A percentile compares a stretch with the other conserved stretches of the same genome.
Evolutionary conservation across 257 asterid species (phyloP).

Genomic region (Penstemon davidsonii): DNA sequence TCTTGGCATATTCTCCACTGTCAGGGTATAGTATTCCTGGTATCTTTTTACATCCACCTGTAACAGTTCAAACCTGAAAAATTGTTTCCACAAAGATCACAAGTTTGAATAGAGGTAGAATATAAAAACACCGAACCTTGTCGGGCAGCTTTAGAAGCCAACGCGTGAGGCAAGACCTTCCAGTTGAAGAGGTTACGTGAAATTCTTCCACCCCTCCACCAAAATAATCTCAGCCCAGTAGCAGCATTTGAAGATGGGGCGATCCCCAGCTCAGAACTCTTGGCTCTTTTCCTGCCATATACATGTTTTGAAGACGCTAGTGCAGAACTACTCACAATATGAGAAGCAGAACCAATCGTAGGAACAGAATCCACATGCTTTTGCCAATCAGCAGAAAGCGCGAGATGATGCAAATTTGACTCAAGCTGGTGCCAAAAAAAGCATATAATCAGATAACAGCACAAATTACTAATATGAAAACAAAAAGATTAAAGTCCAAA

Average conservation of each 20-base stretch:
- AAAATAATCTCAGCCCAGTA: slow-evolving; percentile 67
- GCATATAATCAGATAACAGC: slow-evolving; percentile 23
- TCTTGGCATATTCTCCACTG: slow-evolving; percentile 73
- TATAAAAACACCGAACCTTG: slow-evolving; percentile 55
- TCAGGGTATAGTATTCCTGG: slow-evolving; percentile 81
- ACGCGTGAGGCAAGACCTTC: slow-evolving; percentile 75
- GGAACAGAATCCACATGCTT: slow-evolving; percentile 80
- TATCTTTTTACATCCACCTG: slow-evolving; percentile 90
- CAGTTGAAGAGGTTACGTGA: slow-evolving; percentile 79
- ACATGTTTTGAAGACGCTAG: slow-evolving; percentile 65
- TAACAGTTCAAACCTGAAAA: slow-evolving; percentile 32
- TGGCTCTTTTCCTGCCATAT: slow-evolving; percentile 55
- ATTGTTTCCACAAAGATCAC: slow-evolving; percentile 23
- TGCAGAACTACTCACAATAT: slow-evolving; percentile 49
- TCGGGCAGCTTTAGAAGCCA: slow-evolving; percentile 93
- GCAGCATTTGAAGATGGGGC: slow-evolving; percentile 59
- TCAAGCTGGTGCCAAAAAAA: slow-evolving; percentile 64
- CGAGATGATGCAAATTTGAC: slow-evolving; percentile 75
- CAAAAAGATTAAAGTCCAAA: no score
- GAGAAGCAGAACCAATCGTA: slow-evolving; percentile 78
- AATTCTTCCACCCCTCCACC: slow-evolving; percentile 98
- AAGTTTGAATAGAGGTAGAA: slow-evolving; percentile 7
- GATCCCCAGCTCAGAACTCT: slow-evolving; percentile 46
- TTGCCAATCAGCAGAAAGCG: slow-evolving; percentile 80
- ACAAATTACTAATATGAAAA: slow-evolving; percentile 9